Evolutionary conservation across 2,329 filamentous ascomycete genomes (phyloP).

Genomic region (Pezicula radicicola): DNA sequence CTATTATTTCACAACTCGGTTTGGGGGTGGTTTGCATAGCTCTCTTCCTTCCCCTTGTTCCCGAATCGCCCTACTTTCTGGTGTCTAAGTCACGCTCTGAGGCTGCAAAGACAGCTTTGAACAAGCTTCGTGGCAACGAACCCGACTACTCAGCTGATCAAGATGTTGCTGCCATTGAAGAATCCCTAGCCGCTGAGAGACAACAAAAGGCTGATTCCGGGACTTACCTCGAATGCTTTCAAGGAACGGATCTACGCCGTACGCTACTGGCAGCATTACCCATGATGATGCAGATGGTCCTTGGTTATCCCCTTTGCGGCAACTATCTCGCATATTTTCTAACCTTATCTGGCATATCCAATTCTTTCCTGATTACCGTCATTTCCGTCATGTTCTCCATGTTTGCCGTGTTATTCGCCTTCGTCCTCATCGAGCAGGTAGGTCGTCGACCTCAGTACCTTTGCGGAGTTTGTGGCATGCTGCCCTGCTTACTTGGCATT

Average conservation of each 20-base stretch:
- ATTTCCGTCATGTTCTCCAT: background rate
- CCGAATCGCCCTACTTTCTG: background rate
- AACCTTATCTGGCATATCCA: background rate
- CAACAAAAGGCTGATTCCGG: background rate
- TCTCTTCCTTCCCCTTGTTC: background rate
- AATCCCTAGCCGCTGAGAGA: background rate
- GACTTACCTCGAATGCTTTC: background rate
- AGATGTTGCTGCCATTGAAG: background rate
- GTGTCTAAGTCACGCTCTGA: background rate
- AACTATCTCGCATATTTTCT: background rate
- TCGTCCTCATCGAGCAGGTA: background rate
- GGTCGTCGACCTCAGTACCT: background rate
- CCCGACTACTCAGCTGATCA: background rate
- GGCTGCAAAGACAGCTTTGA: background rate
- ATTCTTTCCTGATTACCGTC: background rate
- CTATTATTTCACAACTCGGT: background rate
- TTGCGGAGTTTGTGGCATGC: background rate
- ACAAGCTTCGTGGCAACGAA: background rate
- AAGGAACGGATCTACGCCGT: background rate
- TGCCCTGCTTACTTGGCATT: background rate
- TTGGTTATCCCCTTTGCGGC: background rate
- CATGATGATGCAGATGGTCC: background rate
- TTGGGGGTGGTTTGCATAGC: background rate
- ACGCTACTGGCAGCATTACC: background rate
- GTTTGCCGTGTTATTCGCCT: background rate